Evolutionary conservation across 2,329 filamentous ascomycete genomes (phyloP).

Genomic region (Cladosporium cucumerinum): DNA sequence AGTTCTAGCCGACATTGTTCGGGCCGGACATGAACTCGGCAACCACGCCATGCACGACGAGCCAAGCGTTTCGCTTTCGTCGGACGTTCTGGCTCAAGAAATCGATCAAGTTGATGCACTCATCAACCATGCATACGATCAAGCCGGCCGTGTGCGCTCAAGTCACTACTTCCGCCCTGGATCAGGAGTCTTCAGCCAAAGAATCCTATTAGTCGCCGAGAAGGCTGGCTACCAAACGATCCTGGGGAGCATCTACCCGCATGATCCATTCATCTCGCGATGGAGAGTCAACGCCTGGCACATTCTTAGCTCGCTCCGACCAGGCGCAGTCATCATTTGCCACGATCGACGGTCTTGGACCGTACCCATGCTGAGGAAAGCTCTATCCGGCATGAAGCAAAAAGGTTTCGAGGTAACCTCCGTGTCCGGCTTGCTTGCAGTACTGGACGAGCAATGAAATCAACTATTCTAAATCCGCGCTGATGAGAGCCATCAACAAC

Average conservation of each 20-base stretch:
- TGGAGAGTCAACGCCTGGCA: constrained; percentile 70
- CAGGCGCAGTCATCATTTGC: constrained; percentile 78
- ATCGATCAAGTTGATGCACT: constrained; percentile 62
- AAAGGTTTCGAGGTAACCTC: constrained; percentile 71
- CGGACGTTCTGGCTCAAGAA: constrained; percentile 59
- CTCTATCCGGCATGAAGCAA: constrained; percentile 67
- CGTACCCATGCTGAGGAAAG: constrained; percentile 68
- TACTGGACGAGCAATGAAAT: not conserved
- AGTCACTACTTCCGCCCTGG: constrained; percentile 77
- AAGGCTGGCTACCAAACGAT: constrained; percentile 67
- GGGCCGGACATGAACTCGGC: constrained; percentile 59
- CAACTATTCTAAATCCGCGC: not conserved
- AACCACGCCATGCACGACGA: constrained; percentile 92
- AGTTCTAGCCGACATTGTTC: constrained; percentile 51
- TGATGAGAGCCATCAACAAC: not conserved
- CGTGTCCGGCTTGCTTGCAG: constrained; percentile 47
- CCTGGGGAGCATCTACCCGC: constrained; percentile 82
- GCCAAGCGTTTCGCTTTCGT: constrained; percentile 61
- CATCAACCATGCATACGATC: constrained; percentile 56
- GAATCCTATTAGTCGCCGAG: constrained; percentile 61
- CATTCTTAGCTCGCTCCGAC: constrained; percentile 72
- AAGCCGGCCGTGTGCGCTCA: constrained; percentile 40
- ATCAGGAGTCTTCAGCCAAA: constrained; percentile 73
- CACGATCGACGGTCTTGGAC: constrained; percentile 86
- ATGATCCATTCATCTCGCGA: constrained; percentile 79